phyloP scores from a whole-genome alignment of 176 grass and related monocot species.

The Cenchrus fungigraminus region DNA sequence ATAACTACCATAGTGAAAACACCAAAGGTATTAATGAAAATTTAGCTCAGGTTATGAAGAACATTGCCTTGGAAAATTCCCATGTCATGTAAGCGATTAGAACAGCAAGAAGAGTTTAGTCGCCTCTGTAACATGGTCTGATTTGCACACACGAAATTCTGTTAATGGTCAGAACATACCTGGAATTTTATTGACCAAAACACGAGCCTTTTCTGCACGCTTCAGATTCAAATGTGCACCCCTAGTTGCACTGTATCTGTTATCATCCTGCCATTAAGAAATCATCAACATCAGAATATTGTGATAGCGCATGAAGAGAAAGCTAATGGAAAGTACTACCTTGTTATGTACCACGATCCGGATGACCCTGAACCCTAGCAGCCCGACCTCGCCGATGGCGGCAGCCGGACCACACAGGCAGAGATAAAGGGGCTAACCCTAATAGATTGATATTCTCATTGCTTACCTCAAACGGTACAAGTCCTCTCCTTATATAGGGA shows the following conservation, averaged over 20 bases:
- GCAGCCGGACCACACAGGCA: too few relatives aligned
- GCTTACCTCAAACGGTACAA: too few relatives aligned
- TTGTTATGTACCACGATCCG: too few relatives aligned
- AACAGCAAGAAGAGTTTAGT: background rate
- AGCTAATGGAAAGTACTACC: background rate
- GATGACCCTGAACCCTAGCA: too few relatives aligned
- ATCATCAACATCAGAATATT: constrained; percentile 12
- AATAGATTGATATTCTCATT: too few relatives aligned
- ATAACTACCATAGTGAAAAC: constrained; percentile 49
- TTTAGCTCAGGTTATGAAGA: background rate
- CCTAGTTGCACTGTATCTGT: constrained; percentile 90
- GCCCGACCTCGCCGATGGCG: too few relatives aligned
- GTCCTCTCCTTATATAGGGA: too few relatives aligned
- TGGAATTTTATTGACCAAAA: constrained; percentile 92
- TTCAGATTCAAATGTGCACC: constrained; percentile 98
- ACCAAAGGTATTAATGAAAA: constrained; percentile 11
- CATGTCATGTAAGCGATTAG: background rate
- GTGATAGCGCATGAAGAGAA: background rate
- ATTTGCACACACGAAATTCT: background rate
- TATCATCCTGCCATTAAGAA: constrained; percentile 72
- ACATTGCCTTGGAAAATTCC: background rate
- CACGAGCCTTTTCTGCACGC: constrained; percentile 90
- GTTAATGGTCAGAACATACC: constrained; percentile 49
- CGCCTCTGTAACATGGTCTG: background rate
- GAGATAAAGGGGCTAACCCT: too few relatives aligned